phyloP scores from a whole-genome alignment of 805 yeast genomes.

The Yamadazyma takamatsuzukensis region DNA sequence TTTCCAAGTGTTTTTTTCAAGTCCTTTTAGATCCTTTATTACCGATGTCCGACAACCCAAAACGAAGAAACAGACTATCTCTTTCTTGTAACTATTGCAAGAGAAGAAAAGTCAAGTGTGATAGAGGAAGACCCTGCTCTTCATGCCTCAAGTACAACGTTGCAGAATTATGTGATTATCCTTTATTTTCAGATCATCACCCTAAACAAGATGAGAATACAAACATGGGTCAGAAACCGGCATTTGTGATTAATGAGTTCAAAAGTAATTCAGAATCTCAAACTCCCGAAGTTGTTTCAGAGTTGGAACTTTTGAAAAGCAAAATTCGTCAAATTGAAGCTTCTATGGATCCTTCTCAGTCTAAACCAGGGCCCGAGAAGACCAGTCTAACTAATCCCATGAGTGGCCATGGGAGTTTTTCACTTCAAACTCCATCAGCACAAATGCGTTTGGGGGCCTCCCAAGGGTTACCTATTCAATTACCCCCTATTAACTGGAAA shows the following conservation, averaged over 20 bases:
- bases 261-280: too few species aligned
- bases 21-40: too few species aligned
- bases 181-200: constrained; percentile 16
- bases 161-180: constrained; percentile 35
- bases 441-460: too few species aligned
- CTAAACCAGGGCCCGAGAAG: too few species aligned
- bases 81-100: constrained; percentile 41
- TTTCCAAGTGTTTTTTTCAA: too few species aligned
- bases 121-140: constrained; percentile 38
- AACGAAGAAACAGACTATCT: constrained; percentile 36
- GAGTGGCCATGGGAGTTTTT: constrained; percentile 4
- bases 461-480: too few species aligned
- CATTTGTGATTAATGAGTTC: too few species aligned
- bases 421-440: neutral
- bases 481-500: constrained; percentile 12
- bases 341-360: constrained; percentile 1
- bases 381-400: too few species aligned
- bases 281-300: constrained; percentile 5
- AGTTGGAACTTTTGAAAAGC: constrained; percentile 33
- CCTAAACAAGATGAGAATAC: too few species aligned
- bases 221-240: too few species aligned
- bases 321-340: constrained; percentile 46
- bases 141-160: constrained; percentile 40
- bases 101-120: constrained; percentile 41
- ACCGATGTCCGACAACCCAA: too few species aligned